phyloP scores from a whole-genome alignment of 768 basidiomycete species.

The Rhodosporidiobolus odoratus region DNA sequence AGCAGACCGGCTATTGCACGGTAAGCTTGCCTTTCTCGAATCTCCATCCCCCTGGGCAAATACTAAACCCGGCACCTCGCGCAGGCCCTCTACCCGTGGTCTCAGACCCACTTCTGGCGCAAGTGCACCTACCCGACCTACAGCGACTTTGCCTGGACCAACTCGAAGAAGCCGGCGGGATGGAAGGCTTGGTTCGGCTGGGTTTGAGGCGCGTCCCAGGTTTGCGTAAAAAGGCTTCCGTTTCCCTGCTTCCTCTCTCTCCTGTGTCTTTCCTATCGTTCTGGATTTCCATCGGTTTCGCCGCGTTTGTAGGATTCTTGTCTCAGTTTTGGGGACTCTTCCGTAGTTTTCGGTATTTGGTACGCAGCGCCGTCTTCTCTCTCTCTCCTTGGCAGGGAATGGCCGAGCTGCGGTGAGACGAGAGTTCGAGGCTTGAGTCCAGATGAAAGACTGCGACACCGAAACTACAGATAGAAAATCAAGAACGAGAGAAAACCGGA shows the following conservation, averaged over 20 bases:
- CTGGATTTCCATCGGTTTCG: not conserved
- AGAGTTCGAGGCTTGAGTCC: too few relatives aligned
- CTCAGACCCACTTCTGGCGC: constrained; percentile 35
- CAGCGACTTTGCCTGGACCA: constrained; percentile 16
- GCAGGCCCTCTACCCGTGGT: constrained; percentile 25
- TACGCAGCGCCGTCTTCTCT: too few relatives aligned
- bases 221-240: not conserved
- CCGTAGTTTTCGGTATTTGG: too few relatives aligned
- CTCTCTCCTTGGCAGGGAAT: too few relatives aligned
- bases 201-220: not conserved
- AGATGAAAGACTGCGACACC: too few relatives aligned
- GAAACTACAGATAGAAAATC: not conserved
- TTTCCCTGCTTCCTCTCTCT: too few relatives aligned
- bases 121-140: constrained; percentile 12
- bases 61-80: not conserved
- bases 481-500: not conserved
- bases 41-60: not conserved
- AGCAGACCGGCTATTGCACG: constrained; percentile 22
- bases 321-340: too few relatives aligned
- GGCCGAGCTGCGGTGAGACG: too few relatives aligned
- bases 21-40: not conserved
- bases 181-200: constrained; percentile 6
- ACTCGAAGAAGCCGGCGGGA: not conserved
- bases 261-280: not conserved
- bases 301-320: too few relatives aligned